Evolutionary conservation across 1,284 basidiomycete genomes (phyloP).

Genomic region (Vanrija sp.): DNA sequence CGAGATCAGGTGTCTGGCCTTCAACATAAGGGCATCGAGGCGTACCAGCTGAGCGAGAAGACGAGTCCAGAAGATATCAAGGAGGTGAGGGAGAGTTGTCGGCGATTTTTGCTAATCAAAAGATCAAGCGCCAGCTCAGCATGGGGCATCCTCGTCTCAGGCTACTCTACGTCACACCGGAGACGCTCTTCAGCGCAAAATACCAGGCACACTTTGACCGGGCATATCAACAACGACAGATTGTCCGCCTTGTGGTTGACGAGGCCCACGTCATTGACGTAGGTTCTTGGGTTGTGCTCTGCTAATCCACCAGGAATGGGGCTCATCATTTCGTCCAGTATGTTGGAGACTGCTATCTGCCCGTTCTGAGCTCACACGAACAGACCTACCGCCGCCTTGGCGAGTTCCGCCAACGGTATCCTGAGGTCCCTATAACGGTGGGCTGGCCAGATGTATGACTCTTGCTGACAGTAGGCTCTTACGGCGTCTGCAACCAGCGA

Average conservation of each 20-base stretch:
- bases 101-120: not conserved
- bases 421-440: slow-evolving; percentile 74
- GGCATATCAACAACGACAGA: slow-evolving; percentile 56
- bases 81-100: slow-evolving; percentile 50
- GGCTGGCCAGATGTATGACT: not conserved
- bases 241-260: slow-evolving; percentile 72
- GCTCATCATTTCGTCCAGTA: slow-evolving; percentile 65
- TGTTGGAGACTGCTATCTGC: not conserved
- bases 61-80: slow-evolving; percentile 56
- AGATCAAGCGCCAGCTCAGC: slow-evolving; percentile 64
- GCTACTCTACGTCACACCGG: slow-evolving; percentile 75
- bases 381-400: slow-evolving; percentile 67
- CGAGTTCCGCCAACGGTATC: slow-evolving; percentile 64
- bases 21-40: slow-evolving; percentile 57
- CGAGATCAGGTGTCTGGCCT: slow-evolving; percentile 73
- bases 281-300: slow-evolving; percentile 46
- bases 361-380: not conserved
- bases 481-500: slow-evolving; percentile 53
- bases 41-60: slow-evolving; percentile 66
- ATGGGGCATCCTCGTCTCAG: slow-evolving; percentile 61
- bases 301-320: slow-evolving; percentile 64
- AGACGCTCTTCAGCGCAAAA: slow-evolving; percentile 60
- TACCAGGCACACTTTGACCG: slow-evolving; percentile 56
- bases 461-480: slow-evolving; percentile 32
- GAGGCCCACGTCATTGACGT: slow-evolving; percentile 83